Conservation (phyloP, 768 basidiomycete species). For the Hortiboletus campestris region DNA sequence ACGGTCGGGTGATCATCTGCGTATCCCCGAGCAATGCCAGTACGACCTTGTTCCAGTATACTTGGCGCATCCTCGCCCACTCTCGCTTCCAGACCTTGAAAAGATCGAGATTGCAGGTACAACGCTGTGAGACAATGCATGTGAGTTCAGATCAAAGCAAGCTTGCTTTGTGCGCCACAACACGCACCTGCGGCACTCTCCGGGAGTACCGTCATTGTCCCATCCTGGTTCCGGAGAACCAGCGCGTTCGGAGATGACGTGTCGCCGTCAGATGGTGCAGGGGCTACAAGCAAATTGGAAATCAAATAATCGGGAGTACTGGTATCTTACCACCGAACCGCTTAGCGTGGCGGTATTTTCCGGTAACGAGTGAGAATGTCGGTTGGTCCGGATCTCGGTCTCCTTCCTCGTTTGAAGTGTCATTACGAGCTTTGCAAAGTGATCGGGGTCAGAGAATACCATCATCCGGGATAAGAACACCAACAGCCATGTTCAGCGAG, state of each 20-base stretch:
- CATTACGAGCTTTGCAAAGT: constrained; percentile 4
- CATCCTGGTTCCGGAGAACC: constrained; percentile 63
- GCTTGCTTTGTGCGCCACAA: constrained; percentile 30
- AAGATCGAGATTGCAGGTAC: constrained; percentile 73
- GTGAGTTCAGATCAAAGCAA: constrained; percentile 2
- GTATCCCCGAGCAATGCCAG: constrained; percentile 88
- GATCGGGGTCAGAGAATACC: not conserved
- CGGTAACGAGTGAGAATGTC: constrained; percentile 82
- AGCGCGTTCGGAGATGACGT: constrained; percentile 41
- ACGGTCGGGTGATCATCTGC: constrained; percentile 42
- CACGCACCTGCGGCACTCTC: constrained; percentile 68
- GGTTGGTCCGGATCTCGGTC: constrained; percentile 68
- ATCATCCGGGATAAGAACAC: constrained; percentile 1
- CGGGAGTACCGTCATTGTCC: constrained; percentile 48
- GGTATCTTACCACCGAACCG: constrained; percentile 49
- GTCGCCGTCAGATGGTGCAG: constrained; percentile 17
- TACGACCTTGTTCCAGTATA: constrained; percentile 83
- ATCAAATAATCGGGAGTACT: not conserved
- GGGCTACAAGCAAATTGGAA: constrained; percentile 8
- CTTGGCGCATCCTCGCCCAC: constrained; percentile 78
- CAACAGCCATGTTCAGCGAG: constrained; percentile 37
- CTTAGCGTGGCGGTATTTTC: constrained; percentile 78
- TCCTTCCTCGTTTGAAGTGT: constrained; percentile 25
- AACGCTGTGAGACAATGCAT: constrained; percentile 42
- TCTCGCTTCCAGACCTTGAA: constrained; percentile 77